Evolutionary conservation across 208 protist genomes (phyloP).

Genomic region (Wallacemonas collosoma): DNA sequence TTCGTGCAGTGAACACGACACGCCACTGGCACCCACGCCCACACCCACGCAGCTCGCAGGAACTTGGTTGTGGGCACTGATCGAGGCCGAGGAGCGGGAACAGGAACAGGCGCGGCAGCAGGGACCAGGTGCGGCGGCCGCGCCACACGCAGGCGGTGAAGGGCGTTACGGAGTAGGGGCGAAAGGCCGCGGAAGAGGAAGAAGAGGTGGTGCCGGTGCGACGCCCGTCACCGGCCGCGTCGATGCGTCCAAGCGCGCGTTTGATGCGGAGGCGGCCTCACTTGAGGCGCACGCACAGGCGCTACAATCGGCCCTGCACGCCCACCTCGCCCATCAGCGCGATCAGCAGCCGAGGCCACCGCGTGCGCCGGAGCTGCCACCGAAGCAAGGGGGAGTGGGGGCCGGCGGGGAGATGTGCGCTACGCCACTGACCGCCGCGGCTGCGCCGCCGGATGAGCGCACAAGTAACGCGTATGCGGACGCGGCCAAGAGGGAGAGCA

Average conservation of each 20-base stretch:
- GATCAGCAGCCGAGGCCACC: not conserved
- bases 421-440: too few species aligned
- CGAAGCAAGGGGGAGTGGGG: not conserved
- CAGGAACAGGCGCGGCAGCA: too few species aligned
- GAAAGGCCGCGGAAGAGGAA: not conserved
- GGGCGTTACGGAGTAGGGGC: not conserved
- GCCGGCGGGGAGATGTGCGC: not conserved
- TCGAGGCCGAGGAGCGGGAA: not conserved
- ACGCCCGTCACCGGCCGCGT: not conserved
- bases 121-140: too few species aligned
- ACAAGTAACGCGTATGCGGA: too few species aligned
- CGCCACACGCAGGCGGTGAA: too few species aligned
- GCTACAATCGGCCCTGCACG: not conserved
- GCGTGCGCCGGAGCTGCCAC: not conserved
- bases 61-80: not conserved
- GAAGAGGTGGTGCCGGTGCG: not conserved
- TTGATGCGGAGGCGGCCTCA: not conserved
- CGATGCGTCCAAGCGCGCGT: not conserved
- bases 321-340: constrained; percentile 8
- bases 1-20: not conserved
- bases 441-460: too few species aligned
- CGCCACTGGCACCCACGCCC: not conserved
- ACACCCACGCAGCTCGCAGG: not conserved
- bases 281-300: constrained; percentile 4
- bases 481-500: too few species aligned